phyloP scores from a whole-genome alignment of 192 early-diverging fungal genomes.

The Pilaira anomala region DNA sequence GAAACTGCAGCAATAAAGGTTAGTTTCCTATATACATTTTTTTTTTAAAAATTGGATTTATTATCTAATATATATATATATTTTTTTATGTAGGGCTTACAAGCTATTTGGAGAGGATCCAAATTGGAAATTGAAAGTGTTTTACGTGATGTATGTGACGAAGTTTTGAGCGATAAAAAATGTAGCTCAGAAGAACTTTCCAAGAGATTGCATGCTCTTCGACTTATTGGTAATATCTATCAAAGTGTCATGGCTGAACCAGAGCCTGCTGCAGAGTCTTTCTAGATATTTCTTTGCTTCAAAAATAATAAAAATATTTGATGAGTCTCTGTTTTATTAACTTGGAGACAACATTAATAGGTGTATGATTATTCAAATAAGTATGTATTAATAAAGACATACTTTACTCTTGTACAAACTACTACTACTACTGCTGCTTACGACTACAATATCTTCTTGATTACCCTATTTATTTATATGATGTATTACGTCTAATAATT shows the following conservation, averaged over 20 bases:
- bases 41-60: neutral
- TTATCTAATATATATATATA: neutral
- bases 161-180: slow-evolving; percentile 67
- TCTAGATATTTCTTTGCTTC: no score
- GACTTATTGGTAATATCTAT: slow-evolving; percentile 84
- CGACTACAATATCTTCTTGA: no score
- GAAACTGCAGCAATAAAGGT: slow-evolving; percentile 63
- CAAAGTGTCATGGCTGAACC: slow-evolving; percentile 63
- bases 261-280: slow-evolving; percentile 2
- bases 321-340: no score
- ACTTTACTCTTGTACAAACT: no score
- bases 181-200: slow-evolving; percentile 51
- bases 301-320: no score
- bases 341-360: no score
- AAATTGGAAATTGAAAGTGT: slow-evolving; percentile 95
- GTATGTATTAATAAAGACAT: no score
- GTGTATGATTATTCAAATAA: no score
- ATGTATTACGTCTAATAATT: no score
- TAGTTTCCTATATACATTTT: neutral
- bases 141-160: slow-evolving; percentile 89
- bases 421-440: no score
- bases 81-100: slow-evolving; percentile 68
- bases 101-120: slow-evolving; percentile 89
- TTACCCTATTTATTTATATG: no score
- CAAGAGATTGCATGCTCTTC: slow-evolving; percentile 77